A percentile compares a stretch with the other conserved stretches of the same genome.
These are phyloP conservation scores for Podospora pseudopauciseta DNA, from an alignment of 495 filamentous ascomycete species.

Conservation along the genomic window DNA sequence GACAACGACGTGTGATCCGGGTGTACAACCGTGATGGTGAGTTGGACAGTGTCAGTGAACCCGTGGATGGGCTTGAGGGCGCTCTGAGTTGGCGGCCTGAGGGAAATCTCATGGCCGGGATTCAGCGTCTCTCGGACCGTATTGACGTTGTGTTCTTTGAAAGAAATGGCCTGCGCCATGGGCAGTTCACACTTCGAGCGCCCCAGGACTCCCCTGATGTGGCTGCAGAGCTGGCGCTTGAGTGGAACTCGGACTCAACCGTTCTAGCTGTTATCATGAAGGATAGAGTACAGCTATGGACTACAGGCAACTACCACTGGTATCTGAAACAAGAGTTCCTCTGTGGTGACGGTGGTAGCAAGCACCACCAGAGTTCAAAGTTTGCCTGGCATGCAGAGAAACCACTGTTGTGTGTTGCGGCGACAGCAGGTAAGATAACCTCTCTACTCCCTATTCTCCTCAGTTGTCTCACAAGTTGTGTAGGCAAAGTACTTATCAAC, in stretches of 20 bases:
- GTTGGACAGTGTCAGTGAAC: constrained; percentile 88
- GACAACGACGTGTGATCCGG: constrained; percentile 69
- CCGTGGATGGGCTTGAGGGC: constrained; percentile 82
- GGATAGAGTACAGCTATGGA: constrained; percentile 88
- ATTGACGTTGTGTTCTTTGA: constrained; percentile 95
- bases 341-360: constrained; percentile 23
- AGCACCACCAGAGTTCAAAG: constrained; percentile 19
- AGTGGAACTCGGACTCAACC: constrained; percentile 89
- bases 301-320: constrained; percentile 95
- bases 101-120: constrained; percentile 82
- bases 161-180: constrained; percentile 90
- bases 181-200: constrained; percentile 75
- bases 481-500: constrained; percentile 53
- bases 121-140: constrained; percentile 65
- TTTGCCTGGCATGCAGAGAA: constrained; percentile 81
- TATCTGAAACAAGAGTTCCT: constrained; percentile 92
- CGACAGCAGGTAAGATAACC: constrained; percentile 37
- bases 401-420: constrained; percentile 59
- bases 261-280: constrained; percentile 76
- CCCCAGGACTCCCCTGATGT: constrained; percentile 52
- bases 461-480: constrained; percentile 25
- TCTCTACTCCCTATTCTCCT: constrained; percentile 9
- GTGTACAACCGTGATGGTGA: constrained; percentile 87
- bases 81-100: constrained; percentile 86
- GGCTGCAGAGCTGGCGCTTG: constrained; percentile 58